Conservation (phyloP, 805 yeast genomes). For the Metschnikowia cubensis region DNA sequence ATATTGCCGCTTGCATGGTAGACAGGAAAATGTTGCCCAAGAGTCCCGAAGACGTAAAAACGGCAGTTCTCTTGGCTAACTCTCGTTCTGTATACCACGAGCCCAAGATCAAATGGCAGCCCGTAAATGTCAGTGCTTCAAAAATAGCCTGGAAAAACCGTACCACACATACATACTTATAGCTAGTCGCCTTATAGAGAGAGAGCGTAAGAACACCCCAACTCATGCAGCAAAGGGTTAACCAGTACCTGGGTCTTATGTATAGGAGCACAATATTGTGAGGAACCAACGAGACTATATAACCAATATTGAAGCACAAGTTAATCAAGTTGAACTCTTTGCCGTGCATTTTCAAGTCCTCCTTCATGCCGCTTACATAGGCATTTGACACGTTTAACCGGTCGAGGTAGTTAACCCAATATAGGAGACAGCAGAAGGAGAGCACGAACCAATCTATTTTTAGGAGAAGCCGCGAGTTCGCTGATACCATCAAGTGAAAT, state of each 20-base stretch:
- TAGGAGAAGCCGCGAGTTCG: conserved; percentile 18
- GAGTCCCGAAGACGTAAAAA: conserved; percentile 52
- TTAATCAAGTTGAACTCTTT: conserved; percentile 49
- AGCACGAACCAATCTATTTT: conserved; percentile 42
- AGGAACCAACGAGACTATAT: conserved; percentile 59
- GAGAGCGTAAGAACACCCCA: conserved; percentile 58
- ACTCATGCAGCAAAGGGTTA: conserved; percentile 48
- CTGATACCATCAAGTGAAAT: background rate
- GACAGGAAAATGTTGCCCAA: conserved; percentile 54
- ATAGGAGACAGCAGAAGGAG: conserved; percentile 38
- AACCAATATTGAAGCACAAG: conserved; percentile 58
- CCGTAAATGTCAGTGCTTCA: conserved; percentile 55
- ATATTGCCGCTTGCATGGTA: conserved; percentile 53
- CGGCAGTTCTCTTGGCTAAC: conserved; percentile 48
- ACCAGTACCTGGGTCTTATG: conserved; percentile 55
- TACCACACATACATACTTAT: conserved; percentile 49
- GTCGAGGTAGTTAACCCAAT: conserved; percentile 55
- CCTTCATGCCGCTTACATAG: conserved; percentile 65
- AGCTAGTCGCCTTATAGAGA: conserved; percentile 44
- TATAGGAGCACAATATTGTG: conserved; percentile 50
- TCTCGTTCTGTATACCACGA: conserved; percentile 50
- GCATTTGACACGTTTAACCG: conserved; percentile 54
- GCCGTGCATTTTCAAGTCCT: conserved; percentile 46
- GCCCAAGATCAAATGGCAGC: conserved; percentile 52
- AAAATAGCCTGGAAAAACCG: conserved; percentile 60